Evolutionary conservation across 2,329 filamentous ascomycete genomes (phyloP).

Genomic region (Aurifilum marmelostoma): DNA sequence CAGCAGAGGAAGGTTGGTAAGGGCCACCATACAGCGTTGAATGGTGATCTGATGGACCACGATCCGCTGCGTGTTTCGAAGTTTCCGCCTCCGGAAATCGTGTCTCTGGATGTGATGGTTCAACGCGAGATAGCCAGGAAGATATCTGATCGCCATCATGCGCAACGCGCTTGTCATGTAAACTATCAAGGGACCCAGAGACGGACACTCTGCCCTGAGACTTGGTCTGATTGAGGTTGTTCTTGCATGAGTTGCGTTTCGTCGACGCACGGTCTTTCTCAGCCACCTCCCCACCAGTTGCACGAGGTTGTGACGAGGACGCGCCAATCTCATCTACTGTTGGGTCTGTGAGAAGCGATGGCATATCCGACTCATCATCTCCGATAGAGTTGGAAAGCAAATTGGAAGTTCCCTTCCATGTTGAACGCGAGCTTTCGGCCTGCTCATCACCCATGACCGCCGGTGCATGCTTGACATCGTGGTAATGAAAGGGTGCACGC

Average conservation of each 20-base stretch:
- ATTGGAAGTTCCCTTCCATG: not conserved
- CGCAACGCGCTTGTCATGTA: not conserved
- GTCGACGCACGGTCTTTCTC: not conserved
- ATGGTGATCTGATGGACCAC: not conserved
- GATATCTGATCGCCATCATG: not conserved
- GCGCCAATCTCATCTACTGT: not conserved
- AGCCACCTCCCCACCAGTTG: not conserved
- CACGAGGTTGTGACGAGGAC: not conserved
- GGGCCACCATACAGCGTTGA: not conserved
- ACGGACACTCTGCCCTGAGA: not conserved
- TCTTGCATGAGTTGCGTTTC: not conserved
- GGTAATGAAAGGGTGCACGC: not conserved
- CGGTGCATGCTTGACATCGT: not conserved
- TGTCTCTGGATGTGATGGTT: not conserved
- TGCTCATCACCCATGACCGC: not conserved
- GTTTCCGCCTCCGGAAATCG: not conserved
- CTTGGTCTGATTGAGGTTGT: not conserved
- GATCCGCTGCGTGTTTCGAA: not conserved
- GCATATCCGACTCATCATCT: not conserved
- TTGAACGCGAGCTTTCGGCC: not conserved
- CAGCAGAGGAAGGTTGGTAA: not conserved
- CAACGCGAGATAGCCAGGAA: not conserved
- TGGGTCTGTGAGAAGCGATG: not conserved
- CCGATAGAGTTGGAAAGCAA: not conserved
- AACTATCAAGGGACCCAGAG: not conserved